These are phyloP conservation scores for Acacia acuminata DNA, from an alignment of 306 rosid genomes.

Conservation along the genomic window DNA sequence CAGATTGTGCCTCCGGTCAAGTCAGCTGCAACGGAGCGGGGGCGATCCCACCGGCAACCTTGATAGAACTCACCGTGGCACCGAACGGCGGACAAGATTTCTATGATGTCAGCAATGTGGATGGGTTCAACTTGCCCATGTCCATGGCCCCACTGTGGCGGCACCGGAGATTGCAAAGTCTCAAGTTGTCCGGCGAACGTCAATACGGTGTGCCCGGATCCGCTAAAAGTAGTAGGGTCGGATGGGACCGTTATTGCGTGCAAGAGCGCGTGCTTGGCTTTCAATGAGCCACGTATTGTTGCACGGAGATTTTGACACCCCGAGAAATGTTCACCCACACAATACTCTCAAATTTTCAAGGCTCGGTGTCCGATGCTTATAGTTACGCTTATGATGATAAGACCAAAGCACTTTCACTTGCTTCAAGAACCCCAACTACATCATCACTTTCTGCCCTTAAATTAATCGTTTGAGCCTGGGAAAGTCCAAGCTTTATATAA, in stretches of 20 bases:
- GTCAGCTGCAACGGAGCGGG: conserved; percentile 63
- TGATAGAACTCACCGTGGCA: conserved; percentile 45
- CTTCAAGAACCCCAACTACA: conserved; percentile 42
- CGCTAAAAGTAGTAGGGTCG: conserved; percentile 32
- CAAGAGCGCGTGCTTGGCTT: conserved; percentile 67
- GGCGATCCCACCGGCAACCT: conserved; percentile 49
- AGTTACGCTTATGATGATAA: conserved; percentile 67
- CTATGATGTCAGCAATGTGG: conserved; percentile 68
- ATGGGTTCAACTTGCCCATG: conserved; percentile 69
- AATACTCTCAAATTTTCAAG: conserved; percentile 47
- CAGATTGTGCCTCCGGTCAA: conserved; percentile 60
- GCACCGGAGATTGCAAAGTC: conserved; percentile 36
- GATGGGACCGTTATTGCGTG: conserved; percentile 56
- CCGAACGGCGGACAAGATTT: conserved; percentile 56
- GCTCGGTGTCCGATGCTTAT: conserved; percentile 66
- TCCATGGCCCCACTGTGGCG: conserved; percentile 49
- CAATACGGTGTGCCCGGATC: conserved; percentile 43
- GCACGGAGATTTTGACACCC: conserved; percentile 32
- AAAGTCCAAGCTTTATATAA: neutral
- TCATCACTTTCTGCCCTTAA: conserved; percentile 59
- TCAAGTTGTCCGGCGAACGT: conserved; percentile 41
- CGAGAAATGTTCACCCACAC: conserved; percentile 51
- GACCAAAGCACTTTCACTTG: conserved; percentile 57
- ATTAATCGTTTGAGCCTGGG: neutral
- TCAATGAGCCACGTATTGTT: conserved; percentile 50